Evolutionary conservation across 2,329 filamentous ascomycete species (phyloP).

Genomic region (Exserohilum turcica): DNA sequence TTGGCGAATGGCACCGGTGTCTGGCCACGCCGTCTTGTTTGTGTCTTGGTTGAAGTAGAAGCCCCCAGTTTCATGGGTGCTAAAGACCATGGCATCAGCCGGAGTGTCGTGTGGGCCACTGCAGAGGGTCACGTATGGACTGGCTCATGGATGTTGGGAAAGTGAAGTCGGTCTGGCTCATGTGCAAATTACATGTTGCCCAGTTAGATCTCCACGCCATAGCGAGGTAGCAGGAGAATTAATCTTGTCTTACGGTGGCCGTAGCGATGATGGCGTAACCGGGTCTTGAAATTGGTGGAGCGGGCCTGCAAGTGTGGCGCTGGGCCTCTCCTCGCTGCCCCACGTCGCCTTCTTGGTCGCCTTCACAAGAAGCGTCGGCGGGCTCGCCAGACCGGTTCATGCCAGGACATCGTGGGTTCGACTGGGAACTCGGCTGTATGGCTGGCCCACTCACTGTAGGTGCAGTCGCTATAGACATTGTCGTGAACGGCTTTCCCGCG

Average conservation of each 20-base stretch:
- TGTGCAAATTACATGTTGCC: not conserved
- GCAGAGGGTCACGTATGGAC: not conserved
- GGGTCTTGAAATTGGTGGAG: too few species aligned
- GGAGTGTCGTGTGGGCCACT: not conserved
- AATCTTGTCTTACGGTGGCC: too few species aligned
- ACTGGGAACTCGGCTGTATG: not conserved
- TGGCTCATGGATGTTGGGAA: not conserved
- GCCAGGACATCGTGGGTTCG: constrained; percentile 1
- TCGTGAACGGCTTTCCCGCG: not conserved
- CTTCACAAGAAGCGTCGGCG: not conserved
- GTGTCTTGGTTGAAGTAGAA: not conserved
- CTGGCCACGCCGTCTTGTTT: not conserved
- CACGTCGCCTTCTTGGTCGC: too few species aligned
- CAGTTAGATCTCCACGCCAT: too few species aligned
- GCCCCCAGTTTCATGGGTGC: not conserved
- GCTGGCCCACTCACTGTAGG: not conserved
- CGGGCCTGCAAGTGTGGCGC: too few species aligned
- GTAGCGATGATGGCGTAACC: too few species aligned
- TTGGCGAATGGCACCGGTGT: not conserved
- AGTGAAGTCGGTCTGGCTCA: not conserved
- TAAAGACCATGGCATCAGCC: not conserved
- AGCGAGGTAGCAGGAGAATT: too few species aligned
- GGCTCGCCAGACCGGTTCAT: not conserved
- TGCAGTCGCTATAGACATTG: not conserved
- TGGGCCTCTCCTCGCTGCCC: too few species aligned